phyloP scores from a whole-genome alignment of 352 stramenopile species.

The Phytophthora pistaciae region DNA sequence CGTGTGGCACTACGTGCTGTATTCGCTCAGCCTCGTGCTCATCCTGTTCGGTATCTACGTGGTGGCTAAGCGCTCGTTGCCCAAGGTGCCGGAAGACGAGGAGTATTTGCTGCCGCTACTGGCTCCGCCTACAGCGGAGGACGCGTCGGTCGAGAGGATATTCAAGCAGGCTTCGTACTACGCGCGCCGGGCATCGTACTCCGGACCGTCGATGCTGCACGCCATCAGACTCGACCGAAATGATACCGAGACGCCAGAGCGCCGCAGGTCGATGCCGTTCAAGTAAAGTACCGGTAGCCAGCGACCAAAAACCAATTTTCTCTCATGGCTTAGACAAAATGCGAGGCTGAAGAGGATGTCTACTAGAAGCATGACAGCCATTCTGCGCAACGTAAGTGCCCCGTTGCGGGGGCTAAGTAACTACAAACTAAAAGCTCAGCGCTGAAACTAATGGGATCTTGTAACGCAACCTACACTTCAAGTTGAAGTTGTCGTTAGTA shows the following conservation, averaged over 20 bases:
- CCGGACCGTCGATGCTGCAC: conserved; percentile 30
- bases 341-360: background rate
- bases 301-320: background rate
- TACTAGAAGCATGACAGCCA: background rate
- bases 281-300: conserved; percentile 19
- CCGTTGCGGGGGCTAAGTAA: background rate
- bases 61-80: conserved; percentile 61
- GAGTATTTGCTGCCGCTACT: conserved; percentile 67
- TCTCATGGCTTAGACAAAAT: background rate
- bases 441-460: conserved; percentile 5
- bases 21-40: conserved; percentile 71
- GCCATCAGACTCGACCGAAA: conserved; percentile 17
- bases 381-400: background rate
- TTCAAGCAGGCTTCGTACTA: conserved; percentile 69
- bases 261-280: conserved; percentile 50
- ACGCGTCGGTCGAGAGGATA: conserved; percentile 55
- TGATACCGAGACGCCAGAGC: conserved; percentile 34
- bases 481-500: conserved; percentile 3
- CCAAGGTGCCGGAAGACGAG: conserved; percentile 50
- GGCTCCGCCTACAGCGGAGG: conserved; percentile 51
- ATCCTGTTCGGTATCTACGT: conserved; percentile 84
- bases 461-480: conserved; percentile 11
- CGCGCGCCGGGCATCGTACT: conserved; percentile 42
- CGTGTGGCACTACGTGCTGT: conserved; percentile 78
- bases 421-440: background rate